Conservation (phyloP, 805 yeast species). For the Candida mattraensis region DNA sequence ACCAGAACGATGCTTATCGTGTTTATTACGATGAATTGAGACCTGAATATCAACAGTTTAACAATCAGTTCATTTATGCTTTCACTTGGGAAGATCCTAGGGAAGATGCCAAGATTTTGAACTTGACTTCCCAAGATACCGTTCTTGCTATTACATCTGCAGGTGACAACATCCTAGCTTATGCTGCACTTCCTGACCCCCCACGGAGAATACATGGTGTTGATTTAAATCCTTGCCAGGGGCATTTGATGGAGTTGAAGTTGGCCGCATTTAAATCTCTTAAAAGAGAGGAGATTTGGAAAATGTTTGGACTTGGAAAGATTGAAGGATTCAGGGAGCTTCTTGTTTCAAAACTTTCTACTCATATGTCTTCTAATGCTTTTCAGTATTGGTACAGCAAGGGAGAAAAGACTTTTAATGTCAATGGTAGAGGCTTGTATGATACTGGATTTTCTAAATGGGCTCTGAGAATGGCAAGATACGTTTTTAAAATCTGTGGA, state of each 20-base stretch:
- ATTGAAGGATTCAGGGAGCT: constrained; percentile 52
- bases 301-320: constrained; percentile 73
- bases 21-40: constrained; percentile 75
- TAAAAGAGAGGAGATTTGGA: constrained; percentile 63
- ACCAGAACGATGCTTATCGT: constrained; percentile 76
- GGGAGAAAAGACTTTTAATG: constrained; percentile 57
- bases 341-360: constrained; percentile 55
- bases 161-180: constrained; percentile 76
- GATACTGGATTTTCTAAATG: constrained; percentile 86
- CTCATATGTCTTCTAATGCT: constrained; percentile 76
- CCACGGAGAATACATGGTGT: constrained; percentile 83
- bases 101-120: constrained; percentile 69
- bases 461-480: constrained; percentile 72
- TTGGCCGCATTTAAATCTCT: constrained; percentile 66
- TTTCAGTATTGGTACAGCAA: constrained; percentile 76
- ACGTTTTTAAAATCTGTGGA: constrained; percentile 58
- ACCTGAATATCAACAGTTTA: constrained; percentile 68
- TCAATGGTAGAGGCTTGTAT: constrained; percentile 61
- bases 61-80: constrained; percentile 78
- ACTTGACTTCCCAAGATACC: constrained; percentile 62
- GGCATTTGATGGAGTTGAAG: constrained; percentile 76
- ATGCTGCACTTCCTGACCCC: constrained; percentile 68
- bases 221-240: constrained; percentile 81
- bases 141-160: constrained; percentile 85
- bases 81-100: constrained; percentile 92